Base-by-base conservation (phyloP, 352 stramenopile species). In the Phytopythium helicoides region DNA sequence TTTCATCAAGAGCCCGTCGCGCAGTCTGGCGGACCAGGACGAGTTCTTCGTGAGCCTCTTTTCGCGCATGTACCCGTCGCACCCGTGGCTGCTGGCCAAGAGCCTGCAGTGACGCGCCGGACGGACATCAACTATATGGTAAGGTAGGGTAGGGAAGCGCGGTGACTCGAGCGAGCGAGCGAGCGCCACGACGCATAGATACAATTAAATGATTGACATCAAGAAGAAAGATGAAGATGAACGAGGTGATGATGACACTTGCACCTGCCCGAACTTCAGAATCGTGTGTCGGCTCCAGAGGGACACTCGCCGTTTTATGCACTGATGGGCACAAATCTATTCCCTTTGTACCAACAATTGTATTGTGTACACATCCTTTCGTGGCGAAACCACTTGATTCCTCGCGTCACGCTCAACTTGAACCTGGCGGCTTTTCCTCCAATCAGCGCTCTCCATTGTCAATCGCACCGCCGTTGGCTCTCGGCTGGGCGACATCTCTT, bases 21-120 rank as follows among this genome's bases (percentile, higher is more conserved):
- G 80, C 42, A 92, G 81, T 49, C 76, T 95, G 15, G 80, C 76
- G 6, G 86, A 95, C 65, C 81, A 92, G 49, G 83, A 92, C 50
- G 83, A 92, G 62, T 92, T 92, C 54, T 91, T 92, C 42, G 76
- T 90, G 40, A 88, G 79, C 28, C 62, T 95, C 28, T 92, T 95
- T 42, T 87, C 79, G 16, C 82, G 83, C 36, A 87, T 92, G 57
- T 95, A 91, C 60, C 83, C 86, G 19, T 74, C 76, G 25, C 79
- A 93, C 35, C 66, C 70, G 37, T 95, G 83, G 83, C 54, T 95
- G 33, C 61, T 95, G 16, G 79, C 73, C 10, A 93, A 93, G 59
- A 90, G 80, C 48, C 41, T 76, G 23, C 54, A 71, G 15, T 76
- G 54, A 54, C 19, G 19, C n/a, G n/a, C n/a, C n/a, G n/a, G n/a